phyloP scores from a whole-genome alignment of 441 rosid species.

The Aleurites moluccanus region DNA sequence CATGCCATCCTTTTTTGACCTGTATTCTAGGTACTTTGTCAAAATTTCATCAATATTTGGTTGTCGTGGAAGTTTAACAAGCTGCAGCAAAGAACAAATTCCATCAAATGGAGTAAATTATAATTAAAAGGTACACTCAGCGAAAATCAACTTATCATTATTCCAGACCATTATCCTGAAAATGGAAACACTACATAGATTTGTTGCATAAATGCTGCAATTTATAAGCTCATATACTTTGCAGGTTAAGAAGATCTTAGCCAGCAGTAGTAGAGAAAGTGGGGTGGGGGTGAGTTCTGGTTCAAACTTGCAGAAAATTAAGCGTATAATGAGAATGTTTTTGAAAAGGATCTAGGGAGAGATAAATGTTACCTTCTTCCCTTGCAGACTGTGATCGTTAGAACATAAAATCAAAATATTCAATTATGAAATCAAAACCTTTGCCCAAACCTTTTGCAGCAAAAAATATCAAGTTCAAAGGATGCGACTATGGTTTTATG shows the following conservation, averaged over 20 bases:
- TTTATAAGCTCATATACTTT: neutral
- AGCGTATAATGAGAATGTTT: neutral
- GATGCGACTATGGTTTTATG: neutral
- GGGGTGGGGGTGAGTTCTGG: neutral
- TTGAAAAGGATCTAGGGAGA: neutral
- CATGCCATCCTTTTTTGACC: slow-evolving; percentile 88
- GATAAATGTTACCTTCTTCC: neutral
- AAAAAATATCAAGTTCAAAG: neutral
- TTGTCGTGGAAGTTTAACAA: slow-evolving; percentile 88
- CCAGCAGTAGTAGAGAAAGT: too few species aligned
- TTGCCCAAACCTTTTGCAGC: neutral
- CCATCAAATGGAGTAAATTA: slow-evolving; percentile 16
- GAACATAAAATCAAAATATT: neutral
- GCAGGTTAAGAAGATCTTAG: neutral
- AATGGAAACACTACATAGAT: neutral
- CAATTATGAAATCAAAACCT: neutral
- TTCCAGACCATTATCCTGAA: neutral
- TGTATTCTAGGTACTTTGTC: slow-evolving; percentile 78
- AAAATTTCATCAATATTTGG: slow-evolving; percentile 89
- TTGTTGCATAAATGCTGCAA: neutral
- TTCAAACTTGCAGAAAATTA: neutral
- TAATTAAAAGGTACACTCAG: slow-evolving; percentile 7
- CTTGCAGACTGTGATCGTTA: neutral
- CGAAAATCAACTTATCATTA: neutral
- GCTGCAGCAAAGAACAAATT: slow-evolving; percentile 46